These are phyloP conservation scores for Vicia faba DNA, from an alignment of 306 rosid genomes.

Conservation along the genomic window DNA sequence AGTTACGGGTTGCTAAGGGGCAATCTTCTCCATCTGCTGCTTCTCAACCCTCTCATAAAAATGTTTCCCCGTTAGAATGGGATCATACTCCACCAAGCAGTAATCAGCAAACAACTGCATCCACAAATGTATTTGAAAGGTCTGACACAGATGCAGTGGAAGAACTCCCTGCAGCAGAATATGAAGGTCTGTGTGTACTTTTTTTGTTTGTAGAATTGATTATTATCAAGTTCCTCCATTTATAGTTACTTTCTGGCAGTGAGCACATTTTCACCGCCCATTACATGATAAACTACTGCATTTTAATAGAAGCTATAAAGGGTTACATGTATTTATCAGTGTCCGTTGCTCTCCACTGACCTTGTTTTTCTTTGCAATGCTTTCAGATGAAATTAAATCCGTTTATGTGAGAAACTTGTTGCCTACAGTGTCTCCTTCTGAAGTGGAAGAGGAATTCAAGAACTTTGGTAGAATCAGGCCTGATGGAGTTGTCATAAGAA, in stretches of 20 bases:
- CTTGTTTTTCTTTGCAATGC: constrained; percentile 35
- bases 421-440: constrained; percentile 72
- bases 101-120: constrained; percentile 40
- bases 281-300: background rate
- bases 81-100: constrained; percentile 41
- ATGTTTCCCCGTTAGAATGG: constrained; percentile 49
- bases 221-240: constrained; percentile 20
- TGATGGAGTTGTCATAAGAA: constrained; percentile 87
- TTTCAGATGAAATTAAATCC: constrained; percentile 84
- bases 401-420: constrained; percentile 89
- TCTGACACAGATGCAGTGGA: constrained; percentile 44
- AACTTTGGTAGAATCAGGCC: constrained; percentile 79
- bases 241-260: constrained; percentile 1
- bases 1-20: constrained; percentile 87
- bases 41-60: constrained; percentile 45
- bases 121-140: constrained; percentile 41
- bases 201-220: constrained; percentile 20
- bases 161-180: constrained; percentile 47
- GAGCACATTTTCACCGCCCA: constrained; percentile 12
- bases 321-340: constrained; percentile 10
- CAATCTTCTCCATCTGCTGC: constrained; percentile 46
- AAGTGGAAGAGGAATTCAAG: constrained; percentile 82
- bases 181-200: constrained; percentile 46
- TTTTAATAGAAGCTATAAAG: constrained; percentile 5
- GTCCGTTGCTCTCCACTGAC: constrained; percentile 6